A percentile compares a stretch with the other conserved stretches of the same genome.
Conservation (phyloP, 179 eudicot genomes). For the Patellifolia procumbens region DNA sequence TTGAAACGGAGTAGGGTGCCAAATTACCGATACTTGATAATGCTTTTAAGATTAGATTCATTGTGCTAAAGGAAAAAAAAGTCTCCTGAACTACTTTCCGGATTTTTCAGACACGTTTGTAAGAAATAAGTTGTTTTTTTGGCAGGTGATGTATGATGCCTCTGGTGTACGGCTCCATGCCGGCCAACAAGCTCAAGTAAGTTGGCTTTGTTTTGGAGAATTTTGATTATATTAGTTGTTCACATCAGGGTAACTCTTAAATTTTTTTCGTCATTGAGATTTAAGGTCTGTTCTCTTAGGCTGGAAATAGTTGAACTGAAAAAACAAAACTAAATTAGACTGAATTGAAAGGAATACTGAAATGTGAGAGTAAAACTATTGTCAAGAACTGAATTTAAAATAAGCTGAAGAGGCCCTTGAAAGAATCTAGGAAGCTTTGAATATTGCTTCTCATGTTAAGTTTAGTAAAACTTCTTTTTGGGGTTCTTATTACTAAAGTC, state of each 20-base stretch:
- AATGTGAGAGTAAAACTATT: no score
- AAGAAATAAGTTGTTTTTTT: not conserved
- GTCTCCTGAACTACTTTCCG: not conserved
- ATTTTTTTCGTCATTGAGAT: not conserved
- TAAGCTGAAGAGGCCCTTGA: no score
- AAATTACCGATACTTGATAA: not conserved
- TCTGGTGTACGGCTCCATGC: slow-evolving; percentile 90
- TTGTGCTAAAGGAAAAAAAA: not conserved
- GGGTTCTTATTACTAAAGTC: slow-evolving; percentile 6
- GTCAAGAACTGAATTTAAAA: no score
- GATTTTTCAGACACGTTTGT: not conserved
- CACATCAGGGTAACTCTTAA: not conserved
- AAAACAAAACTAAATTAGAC: no score
- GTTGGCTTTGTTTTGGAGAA: slow-evolving; percentile 6
- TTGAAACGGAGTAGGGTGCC: not conserved
- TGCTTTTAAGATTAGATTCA: not conserved
- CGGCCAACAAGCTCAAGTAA: slow-evolving; percentile 88
- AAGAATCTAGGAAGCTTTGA: not conserved
- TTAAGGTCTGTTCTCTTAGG: no score
- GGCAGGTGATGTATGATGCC: slow-evolving; percentile 91
- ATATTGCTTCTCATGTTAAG: not conserved
- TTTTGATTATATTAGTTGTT: not conserved
- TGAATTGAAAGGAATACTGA: no score
- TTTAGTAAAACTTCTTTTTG: not conserved
- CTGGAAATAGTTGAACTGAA: no score